A percentile compares a stretch with the other conserved stretches of the same genome.
Conservation (phyloP, 2,329 filamentous ascomycete species). For the Penicillium sp. region DNA sequence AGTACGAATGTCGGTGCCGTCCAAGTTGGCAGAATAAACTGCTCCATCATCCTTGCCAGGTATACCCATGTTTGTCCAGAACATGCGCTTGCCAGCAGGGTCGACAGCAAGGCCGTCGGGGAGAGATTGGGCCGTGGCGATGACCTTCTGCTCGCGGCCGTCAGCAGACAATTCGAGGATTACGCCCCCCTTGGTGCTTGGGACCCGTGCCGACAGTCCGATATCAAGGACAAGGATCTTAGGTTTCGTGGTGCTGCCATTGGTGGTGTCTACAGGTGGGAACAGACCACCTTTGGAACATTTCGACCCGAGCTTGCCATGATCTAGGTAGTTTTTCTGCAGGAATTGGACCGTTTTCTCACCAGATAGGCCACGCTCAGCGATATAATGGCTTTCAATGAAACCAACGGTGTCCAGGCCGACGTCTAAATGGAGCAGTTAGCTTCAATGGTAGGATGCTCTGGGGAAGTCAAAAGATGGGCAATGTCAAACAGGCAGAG, state of each 20-base stretch:
- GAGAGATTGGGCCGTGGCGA: slow-evolving; percentile 27
- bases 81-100: slow-evolving; percentile 43
- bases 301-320: slow-evolving; percentile 55
- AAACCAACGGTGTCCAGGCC: slow-evolving; percentile 59
- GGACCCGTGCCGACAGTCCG: too few relatives aligned
- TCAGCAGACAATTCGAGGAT: slow-evolving; percentile 21
- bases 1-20: slow-evolving; percentile 52
- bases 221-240: too few relatives aligned
- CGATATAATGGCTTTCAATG: slow-evolving; percentile 59
- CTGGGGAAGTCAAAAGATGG: neutral
- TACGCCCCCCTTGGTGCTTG: too few relatives aligned
- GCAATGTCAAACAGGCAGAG: neutral
- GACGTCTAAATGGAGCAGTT: slow-evolving; percentile 40
- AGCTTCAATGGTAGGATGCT: too few relatives aligned
- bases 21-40: too few relatives aligned
- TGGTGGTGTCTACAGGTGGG: slow-evolving; percentile 28
- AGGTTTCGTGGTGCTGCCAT: too few relatives aligned
- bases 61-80: slow-evolving; percentile 58
- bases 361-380: slow-evolving; percentile 50
- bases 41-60: too few relatives aligned
- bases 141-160: neutral
- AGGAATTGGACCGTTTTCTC: slow-evolving; percentile 52
- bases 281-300: slow-evolving; percentile 47
- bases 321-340: slow-evolving; percentile 49
- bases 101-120: slow-evolving; percentile 55